Evolutionary conservation across 441 rosid species (phyloP), one percentile per base, ranked within the genome.

Genomic region (Geranium incanum): DNA sequence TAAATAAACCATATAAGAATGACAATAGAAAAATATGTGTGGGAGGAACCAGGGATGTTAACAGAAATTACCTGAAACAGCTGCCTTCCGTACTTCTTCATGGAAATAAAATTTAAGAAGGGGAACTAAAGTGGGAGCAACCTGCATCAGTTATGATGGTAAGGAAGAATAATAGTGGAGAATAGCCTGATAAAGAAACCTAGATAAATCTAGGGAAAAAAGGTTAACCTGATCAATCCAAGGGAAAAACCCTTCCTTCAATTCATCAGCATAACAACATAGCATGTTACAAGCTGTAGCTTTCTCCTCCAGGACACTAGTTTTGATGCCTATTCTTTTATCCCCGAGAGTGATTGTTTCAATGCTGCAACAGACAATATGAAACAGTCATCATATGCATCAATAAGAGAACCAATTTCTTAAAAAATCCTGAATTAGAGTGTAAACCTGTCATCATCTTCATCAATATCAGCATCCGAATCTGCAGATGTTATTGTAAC

Each of bases 261-360:
- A 81, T 83, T 95, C 99, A 78, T 95, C 98, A 8, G 98, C 99
- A 83, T 95, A 95, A 80, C 99, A 95, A 71, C 99, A 95, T n/a
- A 95, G 81, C 99, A 95, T 93, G 85, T 95, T 93, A 74, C 99
- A 95, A 38, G 99, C 99, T 18, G 99, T 95, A 60, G 99, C 98
- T 71, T 95, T 95, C 83, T 95, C 99, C 82, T 95, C 99, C 75
- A 95, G 83, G 72, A 95, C 97, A 69, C 99, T 95, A 7, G 99
- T 95, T 82, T 88, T 95, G 75, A 95, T 95, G 69, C 99, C 99
- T 66, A 95, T 95, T 79, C 98, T 86, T 85, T 95, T 95, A 84
- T 95, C 98, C 70, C 99, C 99, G 70, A 95, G 94, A 21, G 95
- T 92, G 73, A 95, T 95, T 79, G 99, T 95, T 87, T 95, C 99